Evolutionary conservation across 352 stramenopile genomes (phyloP), one percentile per base, ranked within the genome.

Genomic region (Phytophthora pisi): DNA sequence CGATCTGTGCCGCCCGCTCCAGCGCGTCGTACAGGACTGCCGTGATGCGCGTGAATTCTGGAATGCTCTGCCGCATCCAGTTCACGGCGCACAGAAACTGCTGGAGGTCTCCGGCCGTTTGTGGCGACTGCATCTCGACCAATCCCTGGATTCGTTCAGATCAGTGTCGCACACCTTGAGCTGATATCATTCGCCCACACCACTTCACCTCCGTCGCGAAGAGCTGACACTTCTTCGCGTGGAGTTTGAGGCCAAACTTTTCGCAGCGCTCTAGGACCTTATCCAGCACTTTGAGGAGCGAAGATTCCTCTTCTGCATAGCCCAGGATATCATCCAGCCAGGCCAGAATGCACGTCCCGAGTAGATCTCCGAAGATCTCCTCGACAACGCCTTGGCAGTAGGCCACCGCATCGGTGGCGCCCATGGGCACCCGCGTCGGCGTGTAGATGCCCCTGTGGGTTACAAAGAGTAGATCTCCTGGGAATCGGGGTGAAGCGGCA

Each of bases 31-130:
- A 54, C 9, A 56, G 30, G 16, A 15, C 4, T 4, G 18, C 20
- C 0, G 45, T 66, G 8, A 78, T 18, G 10, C 20, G 40, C 0
- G 42, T 47, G 40, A 69, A 79, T 2, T 72, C 42, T 1, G 72
- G 64, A 36, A 84, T 81, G 11, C 51, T 75, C n/a, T 26, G 16
- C 2, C 69, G 64, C 72, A 74, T 81, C 75, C 68, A 78, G 13
- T 77, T 77, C 5, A 31, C 28, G 28, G 28, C 28, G 28, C 28
- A 31, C 28, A 31, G 28, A 31, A 31, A 31, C 28, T 78, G 66
- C 18, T 84, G 72, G 1, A 81, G 45, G 3, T 81, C 69, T 0
- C 53, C 75, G n/a, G 58, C 69, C 0, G 62, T 77, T 40, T 6
- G 26, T 0, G 73, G 63, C 15, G 54, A 0, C 16, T 45, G 23